These are phyloP conservation scores for Euptelea pleiosperma DNA, from an alignment of 164 flowering plant species.

Conservation along the genomic window DNA sequence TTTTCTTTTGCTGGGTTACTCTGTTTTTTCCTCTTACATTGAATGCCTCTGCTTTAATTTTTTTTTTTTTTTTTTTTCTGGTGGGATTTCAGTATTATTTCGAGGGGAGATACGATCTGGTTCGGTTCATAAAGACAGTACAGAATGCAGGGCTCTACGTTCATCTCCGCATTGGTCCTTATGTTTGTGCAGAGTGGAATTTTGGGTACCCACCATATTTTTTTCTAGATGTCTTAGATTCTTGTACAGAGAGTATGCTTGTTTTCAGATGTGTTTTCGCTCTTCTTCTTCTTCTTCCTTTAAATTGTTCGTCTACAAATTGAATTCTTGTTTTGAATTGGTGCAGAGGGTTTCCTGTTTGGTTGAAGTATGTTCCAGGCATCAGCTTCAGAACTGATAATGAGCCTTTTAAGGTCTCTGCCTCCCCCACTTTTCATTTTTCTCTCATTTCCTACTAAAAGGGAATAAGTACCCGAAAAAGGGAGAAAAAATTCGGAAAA, in stretches of 20 bases:
- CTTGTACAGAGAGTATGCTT: background rate
- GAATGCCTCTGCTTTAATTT: background rate
- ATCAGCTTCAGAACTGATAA: constrained; percentile 78
- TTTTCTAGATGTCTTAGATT: background rate
- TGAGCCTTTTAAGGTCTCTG: constrained; percentile 69
- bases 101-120: constrained; percentile 66
- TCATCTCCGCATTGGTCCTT: constrained; percentile 85
- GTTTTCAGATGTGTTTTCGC: background rate
- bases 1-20: background rate
- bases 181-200: constrained; percentile 91
- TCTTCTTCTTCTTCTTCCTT: background rate
- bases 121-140: constrained; percentile 62
- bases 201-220: constrained; percentile 53
- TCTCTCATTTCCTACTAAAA: background rate
- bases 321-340: background rate
- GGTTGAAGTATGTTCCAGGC: constrained; percentile 88
- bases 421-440: background rate
- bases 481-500: background rate
- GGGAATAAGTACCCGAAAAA: background rate
- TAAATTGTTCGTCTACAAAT: background rate
- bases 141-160: constrained; percentile 69
- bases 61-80: background rate
- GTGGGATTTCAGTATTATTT: constrained; percentile 55
- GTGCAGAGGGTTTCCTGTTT: constrained; percentile 91
- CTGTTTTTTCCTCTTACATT: background rate